These are phyloP conservation scores for Phytophthora pisi DNA, from an alignment of 352 stramenopile species.

Conservation along the genomic window DNA sequence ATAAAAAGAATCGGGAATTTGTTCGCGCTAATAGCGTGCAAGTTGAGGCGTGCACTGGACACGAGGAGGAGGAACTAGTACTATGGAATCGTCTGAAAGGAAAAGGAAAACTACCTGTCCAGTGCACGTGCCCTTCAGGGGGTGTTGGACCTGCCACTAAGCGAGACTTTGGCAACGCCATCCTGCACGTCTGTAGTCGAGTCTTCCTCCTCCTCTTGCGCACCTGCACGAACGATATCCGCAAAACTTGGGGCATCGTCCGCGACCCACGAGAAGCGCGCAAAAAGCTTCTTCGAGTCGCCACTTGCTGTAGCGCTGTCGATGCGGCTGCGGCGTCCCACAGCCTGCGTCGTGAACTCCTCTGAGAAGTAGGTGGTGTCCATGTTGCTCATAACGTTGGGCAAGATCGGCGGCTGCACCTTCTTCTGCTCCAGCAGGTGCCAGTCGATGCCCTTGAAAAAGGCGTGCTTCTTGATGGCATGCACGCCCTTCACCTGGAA, in stretches of 20 bases:
- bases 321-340: constrained; percentile 60
- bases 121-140: constrained; percentile 22
- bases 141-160: constrained; percentile 17
- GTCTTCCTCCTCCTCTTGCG: constrained; percentile 15
- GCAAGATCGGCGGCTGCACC: constrained; percentile 89
- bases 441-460: constrained; percentile 96
- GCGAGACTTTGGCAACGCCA: constrained; percentile 26
- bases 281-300: constrained; percentile 65
- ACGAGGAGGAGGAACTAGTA: neutral
- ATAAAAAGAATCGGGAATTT: too few species aligned
- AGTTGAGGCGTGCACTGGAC: constrained; percentile 12
- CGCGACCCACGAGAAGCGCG: constrained; percentile 76
- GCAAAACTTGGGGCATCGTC: constrained; percentile 65
- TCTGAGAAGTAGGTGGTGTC: constrained; percentile 95
- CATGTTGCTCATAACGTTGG: constrained; percentile 85
- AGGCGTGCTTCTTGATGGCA: constrained; percentile 95
- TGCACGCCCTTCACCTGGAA: constrained; percentile 98
- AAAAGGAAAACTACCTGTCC: constrained; percentile 31
- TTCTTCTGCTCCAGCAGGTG: constrained; percentile 91
- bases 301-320: constrained; percentile 32
- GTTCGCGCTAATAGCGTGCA: neutral
- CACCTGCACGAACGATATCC: constrained; percentile 45
- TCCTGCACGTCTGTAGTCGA: constrained; percentile 10
- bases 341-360: constrained; percentile 83
- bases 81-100: constrained; percentile 17